Conservation (phyloP, 306 rosid species). For the Sesbania bispinosa region DNA sequence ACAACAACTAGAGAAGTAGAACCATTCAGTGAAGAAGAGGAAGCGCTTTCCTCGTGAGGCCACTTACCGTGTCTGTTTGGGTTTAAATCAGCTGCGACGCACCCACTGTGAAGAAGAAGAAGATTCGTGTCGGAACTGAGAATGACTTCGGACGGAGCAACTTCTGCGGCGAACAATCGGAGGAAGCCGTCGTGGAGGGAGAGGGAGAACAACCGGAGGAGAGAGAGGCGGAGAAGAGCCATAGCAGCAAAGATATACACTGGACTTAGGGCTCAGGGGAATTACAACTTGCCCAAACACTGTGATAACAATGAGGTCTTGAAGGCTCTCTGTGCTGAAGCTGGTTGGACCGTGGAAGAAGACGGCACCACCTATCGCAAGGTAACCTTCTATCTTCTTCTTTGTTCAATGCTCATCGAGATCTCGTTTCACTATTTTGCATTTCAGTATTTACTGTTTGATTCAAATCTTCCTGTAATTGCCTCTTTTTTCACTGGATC, state of each 20-base stretch:
- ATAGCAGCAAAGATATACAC: constrained; percentile 77
- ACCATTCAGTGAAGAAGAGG: background rate
- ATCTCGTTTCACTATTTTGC: constrained; percentile 6
- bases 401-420: background rate
- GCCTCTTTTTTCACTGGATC: constrained; percentile 7
- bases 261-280: constrained; percentile 85
- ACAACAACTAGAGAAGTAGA: background rate
- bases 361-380: constrained; percentile 92
- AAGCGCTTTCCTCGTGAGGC: constrained; percentile 65
- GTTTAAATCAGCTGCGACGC: constrained; percentile 48
- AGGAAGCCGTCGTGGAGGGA: constrained; percentile 99
- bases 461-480: constrained; percentile 12
- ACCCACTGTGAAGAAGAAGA: background rate
- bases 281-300: constrained; percentile 84
- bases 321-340: constrained; percentile 82
- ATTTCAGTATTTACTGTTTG: background rate
- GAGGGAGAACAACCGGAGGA: constrained; percentile 85
- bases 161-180: constrained; percentile 59
- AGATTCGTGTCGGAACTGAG: constrained; percentile 8
- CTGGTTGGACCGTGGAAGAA: constrained; percentile 96
- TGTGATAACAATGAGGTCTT: constrained; percentile 90
- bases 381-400: constrained; percentile 30
- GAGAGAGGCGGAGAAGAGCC: constrained; percentile 89
- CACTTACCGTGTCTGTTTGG: constrained; percentile 5
- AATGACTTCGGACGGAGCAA: constrained; percentile 87